These are phyloP conservation scores for Phytophthora citricola DNA, from an alignment of 352 stramenopile genomes.

Conservation along the genomic window DNA sequence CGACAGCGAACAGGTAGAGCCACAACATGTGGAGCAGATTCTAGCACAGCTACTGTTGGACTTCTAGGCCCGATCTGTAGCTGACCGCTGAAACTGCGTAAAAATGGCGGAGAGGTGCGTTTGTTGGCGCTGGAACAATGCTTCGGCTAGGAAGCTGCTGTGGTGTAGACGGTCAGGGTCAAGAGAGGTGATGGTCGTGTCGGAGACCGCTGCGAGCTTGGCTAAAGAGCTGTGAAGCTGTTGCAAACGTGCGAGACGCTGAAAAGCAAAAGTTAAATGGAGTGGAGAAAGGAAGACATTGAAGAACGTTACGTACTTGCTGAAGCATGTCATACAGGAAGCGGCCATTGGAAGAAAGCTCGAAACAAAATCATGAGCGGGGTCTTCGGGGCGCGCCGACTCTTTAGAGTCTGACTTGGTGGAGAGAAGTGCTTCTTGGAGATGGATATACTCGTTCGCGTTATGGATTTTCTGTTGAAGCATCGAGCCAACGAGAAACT, in stretches of 20 bases:
- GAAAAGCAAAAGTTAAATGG: background rate
- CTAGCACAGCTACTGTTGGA: conserved; percentile 83
- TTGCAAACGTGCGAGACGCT: conserved; percentile 66
- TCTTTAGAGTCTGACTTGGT: conserved; percentile 3
- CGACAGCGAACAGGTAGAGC: conserved; percentile 73
- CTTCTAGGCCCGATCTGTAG: conserved; percentile 50
- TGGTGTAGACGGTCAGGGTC: conserved; percentile 58
- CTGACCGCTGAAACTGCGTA: conserved; percentile 14
- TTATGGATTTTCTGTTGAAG: conserved; percentile 70
- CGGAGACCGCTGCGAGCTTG: conserved; percentile 53
- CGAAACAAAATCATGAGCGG: background rate
- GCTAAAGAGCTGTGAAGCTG: conserved; percentile 70
- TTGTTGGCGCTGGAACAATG: conserved; percentile 47
- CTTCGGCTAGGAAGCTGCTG: conserved; percentile 55
- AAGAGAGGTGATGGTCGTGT: conserved; percentile 9
- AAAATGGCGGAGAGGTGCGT: conserved; percentile 43
- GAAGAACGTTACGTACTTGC: conserved; percentile 45
- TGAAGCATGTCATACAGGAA: conserved; percentile 70
- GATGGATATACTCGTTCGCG: conserved; percentile 40
- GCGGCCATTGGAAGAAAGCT: conserved; percentile 36
- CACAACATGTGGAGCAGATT: conserved; percentile 83
- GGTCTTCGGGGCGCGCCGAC: background rate
- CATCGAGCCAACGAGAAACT: conserved; percentile 65
- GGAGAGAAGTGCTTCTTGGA: conserved; percentile 43
- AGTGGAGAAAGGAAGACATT: background rate